Conservation (phyloP, 2,329 filamentous ascomycete species). For the Diplodia seriata region DNA sequence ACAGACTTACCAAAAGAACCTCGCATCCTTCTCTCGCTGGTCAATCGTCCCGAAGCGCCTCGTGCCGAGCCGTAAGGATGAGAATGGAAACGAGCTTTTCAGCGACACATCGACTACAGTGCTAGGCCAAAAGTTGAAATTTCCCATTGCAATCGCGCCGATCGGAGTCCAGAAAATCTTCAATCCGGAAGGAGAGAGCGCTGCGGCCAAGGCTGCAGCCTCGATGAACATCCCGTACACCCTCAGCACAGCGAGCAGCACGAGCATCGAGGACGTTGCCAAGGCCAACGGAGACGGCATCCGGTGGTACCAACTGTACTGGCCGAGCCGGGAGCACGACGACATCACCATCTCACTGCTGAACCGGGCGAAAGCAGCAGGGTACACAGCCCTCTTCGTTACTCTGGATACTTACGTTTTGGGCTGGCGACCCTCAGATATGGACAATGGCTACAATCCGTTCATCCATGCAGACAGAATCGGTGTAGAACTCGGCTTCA, state of each 20-base stretch:
- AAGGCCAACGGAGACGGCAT: constrained; percentile 62
- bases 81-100: constrained; percentile 8
- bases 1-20: constrained; percentile 44
- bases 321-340: constrained; percentile 69
- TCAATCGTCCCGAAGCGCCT: constrained; percentile 37
- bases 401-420: constrained; percentile 76
- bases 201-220: constrained; percentile 67
- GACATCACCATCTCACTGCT: constrained; percentile 71
- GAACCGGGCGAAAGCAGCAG: constrained; percentile 64
- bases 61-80: constrained; percentile 19
- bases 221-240: constrained; percentile 69
- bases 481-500: constrained; percentile 46
- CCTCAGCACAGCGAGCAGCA: constrained; percentile 69
- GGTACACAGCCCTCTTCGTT: constrained; percentile 71
- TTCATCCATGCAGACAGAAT: constrained; percentile 54
- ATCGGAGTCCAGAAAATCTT: constrained; percentile 73
- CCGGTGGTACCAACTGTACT: constrained; percentile 79
- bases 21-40: constrained; percentile 39
- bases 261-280: constrained; percentile 71
- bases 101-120: constrained; percentile 36
- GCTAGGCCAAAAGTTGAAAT: constrained; percentile 39
- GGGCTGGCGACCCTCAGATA: constrained; percentile 71
- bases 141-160: constrained; percentile 60
- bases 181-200: constrained; percentile 69
- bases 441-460: constrained; percentile 67